Conservation (phyloP, 495 filamentous ascomycete species). For the Aspergillus indologenus region DNA sequence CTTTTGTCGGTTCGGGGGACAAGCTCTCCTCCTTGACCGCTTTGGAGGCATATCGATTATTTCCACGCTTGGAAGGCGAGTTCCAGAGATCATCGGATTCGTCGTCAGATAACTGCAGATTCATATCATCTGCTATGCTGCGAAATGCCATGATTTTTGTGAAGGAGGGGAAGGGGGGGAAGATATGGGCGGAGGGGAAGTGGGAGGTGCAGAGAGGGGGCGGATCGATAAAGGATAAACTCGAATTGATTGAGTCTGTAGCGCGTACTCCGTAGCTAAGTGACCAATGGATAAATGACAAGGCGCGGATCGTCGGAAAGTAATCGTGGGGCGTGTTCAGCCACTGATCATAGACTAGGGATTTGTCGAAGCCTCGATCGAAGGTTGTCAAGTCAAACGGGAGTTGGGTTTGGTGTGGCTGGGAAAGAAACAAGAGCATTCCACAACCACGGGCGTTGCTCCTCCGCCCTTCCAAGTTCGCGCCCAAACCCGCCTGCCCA, state of each 20-base stretch:
- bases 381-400: too few relatives aligned
- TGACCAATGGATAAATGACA: not conserved
- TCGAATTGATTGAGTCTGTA: not conserved
- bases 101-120: conserved; percentile 57
- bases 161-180: too few relatives aligned
- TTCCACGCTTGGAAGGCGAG: conserved; percentile 57
- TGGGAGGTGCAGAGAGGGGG: conserved; percentile 7
- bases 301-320: not conserved
- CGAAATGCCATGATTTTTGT: conserved; percentile 30
- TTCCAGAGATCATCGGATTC: conserved; percentile 71
- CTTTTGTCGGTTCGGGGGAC: conserved; percentile 28
- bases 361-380: not conserved
- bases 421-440: not conserved
- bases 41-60: conserved; percentile 21
- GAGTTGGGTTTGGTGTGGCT: not conserved
- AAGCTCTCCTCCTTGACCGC: conserved; percentile 35
- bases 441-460: not conserved
- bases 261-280: not conserved
- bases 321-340: conserved; percentile 2
- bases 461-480: not conserved
- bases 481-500: conserved; percentile 6
- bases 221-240: not conserved
- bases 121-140: conserved; percentile 44
- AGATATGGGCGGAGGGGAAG: not conserved
- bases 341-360: conserved; percentile 1